Percentiles rank a stretch among this genome's conserved stretches.
Conservation (phyloP, 257 asterid genomes). For the Apocynum venetum region DNA sequence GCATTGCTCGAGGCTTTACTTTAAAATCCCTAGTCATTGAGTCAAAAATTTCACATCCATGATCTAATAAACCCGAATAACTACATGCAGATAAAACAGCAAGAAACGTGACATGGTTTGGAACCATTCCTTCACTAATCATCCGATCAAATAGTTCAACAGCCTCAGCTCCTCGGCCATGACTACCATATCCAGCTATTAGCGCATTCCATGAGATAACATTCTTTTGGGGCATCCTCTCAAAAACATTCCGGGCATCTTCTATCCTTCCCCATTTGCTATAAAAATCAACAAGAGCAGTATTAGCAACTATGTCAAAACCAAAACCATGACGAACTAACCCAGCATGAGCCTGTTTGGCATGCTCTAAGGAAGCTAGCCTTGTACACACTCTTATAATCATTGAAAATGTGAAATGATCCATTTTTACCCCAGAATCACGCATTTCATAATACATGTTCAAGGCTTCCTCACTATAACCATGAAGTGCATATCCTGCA, state of each 20-base stretch:
- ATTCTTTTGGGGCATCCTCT: slow-evolving; percentile 64
- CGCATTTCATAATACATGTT: slow-evolving; percentile 69
- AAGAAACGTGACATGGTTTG: slow-evolving; percentile 79
- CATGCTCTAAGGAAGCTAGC: slow-evolving; percentile 79
- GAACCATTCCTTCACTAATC: slow-evolving; percentile 57
- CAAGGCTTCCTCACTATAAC: slow-evolving; percentile 74
- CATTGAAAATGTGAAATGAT: slow-evolving; percentile 65
- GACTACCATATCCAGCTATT: slow-evolving; percentile 71
- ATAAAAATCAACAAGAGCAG: slow-evolving; percentile 84
- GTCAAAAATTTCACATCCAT: slow-evolving; percentile 69
- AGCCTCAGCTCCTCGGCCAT: slow-evolving; percentile 76
- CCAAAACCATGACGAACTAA: slow-evolving; percentile 73
- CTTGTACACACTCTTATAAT: slow-evolving; percentile 66
- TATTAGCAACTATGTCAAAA: slow-evolving; percentile 61
- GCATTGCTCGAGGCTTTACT: slow-evolving; percentile 84
- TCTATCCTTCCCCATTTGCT: slow-evolving; percentile 89
- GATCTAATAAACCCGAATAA: slow-evolving; percentile 66
- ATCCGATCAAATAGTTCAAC: slow-evolving; percentile 61
- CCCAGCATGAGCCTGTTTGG: slow-evolving; percentile 89
- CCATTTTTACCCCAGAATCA: slow-evolving; percentile 69
- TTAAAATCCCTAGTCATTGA: slow-evolving; percentile 64
- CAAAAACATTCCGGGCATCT: slow-evolving; percentile 71
- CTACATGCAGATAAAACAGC: slow-evolving; percentile 76
- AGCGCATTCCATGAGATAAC: slow-evolving; percentile 81
- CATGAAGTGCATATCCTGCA: slow-evolving; percentile 71